Base-by-base conservation (phyloP, 2,329 filamentous ascomycete species). In the Ophiostoma ips region DNA sequence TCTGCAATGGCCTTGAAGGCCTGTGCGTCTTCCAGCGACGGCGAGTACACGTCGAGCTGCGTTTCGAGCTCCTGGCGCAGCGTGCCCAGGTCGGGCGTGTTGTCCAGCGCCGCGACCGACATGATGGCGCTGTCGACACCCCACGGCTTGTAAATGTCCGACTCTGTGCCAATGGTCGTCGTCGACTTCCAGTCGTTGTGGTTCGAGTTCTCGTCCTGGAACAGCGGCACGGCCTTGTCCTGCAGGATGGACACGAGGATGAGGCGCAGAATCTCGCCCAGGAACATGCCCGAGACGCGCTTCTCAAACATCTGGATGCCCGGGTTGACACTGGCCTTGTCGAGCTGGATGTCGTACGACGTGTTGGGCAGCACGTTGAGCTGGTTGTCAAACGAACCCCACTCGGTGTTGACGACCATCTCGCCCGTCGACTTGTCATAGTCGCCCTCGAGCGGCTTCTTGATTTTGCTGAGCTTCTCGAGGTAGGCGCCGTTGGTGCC, bases 281-380 rank as follows among this genome's bases (percentile, higher is more conserved):
- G 68, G 70, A 96, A 98, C 90, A 98, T 96, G 64, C 92, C 92
- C 0, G 88, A 95, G 15, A 98, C 84, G 45, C 90, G 84, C 75
- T 98, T 98, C 71, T 98, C 92, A 62, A 96, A 98, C 86, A 96
- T 95, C 63, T 98, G 92, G 54, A 94, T 80, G 24, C 92, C 92
- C 0, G 89, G 90, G 66, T 98, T 96, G 58, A 87, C 80, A 56
- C 83, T 92, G 53, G 83, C 79, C 51, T 71, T 69, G 65, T 98
- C 90, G 21, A 98, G 73, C 51, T 79, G 75, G 46, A 72, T 69
- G 63, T 98, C 92, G 69, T 87, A 96, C 0, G 78, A 70, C 0
- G 90, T 96, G 59, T 81, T 83, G 43, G 90, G 92, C 37, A 98
- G 74, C 18, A 94, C 84, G 58, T 83, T 86, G 56, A 96, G 79